Percentiles rank a stretch among this genome's conserved stretches.
Evolutionary conservation across 1,284 basidiomycete genomes (phyloP).

Genomic region (Peniophora sp.): DNA sequence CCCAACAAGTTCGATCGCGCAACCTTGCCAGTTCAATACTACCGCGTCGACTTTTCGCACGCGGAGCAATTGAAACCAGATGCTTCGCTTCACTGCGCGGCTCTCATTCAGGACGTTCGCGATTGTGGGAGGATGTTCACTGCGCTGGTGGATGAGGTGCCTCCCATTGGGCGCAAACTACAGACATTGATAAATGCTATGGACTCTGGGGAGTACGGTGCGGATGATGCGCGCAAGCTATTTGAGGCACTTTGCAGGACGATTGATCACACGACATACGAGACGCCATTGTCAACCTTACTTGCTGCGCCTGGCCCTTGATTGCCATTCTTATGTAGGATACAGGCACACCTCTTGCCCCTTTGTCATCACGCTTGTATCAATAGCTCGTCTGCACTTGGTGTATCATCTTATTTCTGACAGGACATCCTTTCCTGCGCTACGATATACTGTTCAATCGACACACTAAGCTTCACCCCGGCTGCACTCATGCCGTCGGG

Average conservation of each 20-base stretch:
- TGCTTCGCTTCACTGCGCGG: slow-evolving; percentile 3
- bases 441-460: too few species aligned
- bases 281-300: background rate
- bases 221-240: slow-evolving; percentile 35
- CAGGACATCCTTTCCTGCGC: too few species aligned
- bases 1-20: slow-evolving; percentile 28
- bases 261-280: background rate
- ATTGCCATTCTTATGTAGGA: too few species aligned
- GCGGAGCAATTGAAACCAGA: slow-evolving; percentile 15
- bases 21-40: slow-evolving; percentile 38
- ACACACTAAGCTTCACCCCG: too few species aligned
- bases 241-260: slow-evolving; percentile 28
- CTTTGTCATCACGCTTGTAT: too few species aligned
- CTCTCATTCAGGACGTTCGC: slow-evolving; percentile 28
- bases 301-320: too few species aligned
- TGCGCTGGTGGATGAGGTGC: slow-evolving; percentile 22
- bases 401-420: too few species aligned
- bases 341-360: too few species aligned
- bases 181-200: slow-evolving; percentile 34
- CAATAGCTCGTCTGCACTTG: too few species aligned
- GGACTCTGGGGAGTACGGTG: slow-evolving; percentile 33
- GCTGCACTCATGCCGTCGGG: too few species aligned
- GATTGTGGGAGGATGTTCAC: slow-evolving; percentile 32
- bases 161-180: slow-evolving; percentile 27
- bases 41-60: slow-evolving; percentile 30